These are phyloP conservation scores for Boechera stricta DNA, from an alignment of 345 rosid species.

Conservation along the genomic window DNA sequence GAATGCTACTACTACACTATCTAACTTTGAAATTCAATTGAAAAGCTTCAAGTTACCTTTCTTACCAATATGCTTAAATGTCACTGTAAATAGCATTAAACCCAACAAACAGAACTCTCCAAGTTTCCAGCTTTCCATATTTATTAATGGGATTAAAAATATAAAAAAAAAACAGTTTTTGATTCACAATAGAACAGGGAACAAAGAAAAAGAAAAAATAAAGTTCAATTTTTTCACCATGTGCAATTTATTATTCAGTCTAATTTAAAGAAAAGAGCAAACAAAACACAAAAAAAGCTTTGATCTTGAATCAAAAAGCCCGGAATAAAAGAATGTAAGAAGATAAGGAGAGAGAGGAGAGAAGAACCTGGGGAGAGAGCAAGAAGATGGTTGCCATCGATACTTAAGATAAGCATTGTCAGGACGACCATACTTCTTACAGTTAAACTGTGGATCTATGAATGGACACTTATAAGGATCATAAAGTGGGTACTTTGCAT, in stretches of 20 bases:
- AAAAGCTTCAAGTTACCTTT: background rate
- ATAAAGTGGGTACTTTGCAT: constrained; percentile 70
- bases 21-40: constrained; percentile 32
- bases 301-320: constrained; percentile 20
- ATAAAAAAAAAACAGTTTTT: background rate
- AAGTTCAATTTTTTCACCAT: background rate
- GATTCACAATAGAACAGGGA: constrained; percentile 22
- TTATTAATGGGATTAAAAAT: background rate
- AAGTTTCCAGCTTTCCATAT: constrained; percentile 11
- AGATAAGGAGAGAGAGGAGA: background rate
- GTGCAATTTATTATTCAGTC: background rate
- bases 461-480: constrained; percentile 69
- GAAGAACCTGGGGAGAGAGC: constrained; percentile 70
- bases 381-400: constrained; percentile 79
- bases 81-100: constrained; percentile 26
- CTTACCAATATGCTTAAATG: constrained; percentile 26
- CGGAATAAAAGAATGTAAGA: constrained; percentile 13
- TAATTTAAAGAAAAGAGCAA: background rate
- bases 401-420: constrained; percentile 70
- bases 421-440: constrained; percentile 81
- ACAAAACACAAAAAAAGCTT: background rate
- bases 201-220: background rate
- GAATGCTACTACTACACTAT: background rate
- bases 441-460: constrained; percentile 80
- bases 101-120: constrained; percentile 11